Evolutionary conservation across 2,329 filamentous ascomycete species (phyloP).

Genomic region (Neonectria coccinea): DNA sequence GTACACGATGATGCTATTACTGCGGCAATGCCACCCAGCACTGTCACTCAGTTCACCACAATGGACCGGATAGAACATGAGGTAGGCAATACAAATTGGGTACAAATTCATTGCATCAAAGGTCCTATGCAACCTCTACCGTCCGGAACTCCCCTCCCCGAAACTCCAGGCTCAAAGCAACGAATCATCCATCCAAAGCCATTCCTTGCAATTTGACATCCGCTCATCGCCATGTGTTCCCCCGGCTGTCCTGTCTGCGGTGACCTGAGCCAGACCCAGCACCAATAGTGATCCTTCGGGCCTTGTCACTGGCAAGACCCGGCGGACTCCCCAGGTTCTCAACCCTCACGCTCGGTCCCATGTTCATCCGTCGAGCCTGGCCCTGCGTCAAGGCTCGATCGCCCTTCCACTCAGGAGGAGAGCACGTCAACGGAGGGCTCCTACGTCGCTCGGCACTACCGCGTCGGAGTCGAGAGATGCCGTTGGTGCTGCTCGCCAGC

Average conservation of each 20-base stretch:
- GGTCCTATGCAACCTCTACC: constrained; percentile 14
- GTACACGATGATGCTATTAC: too few relatives aligned
- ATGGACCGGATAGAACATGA: not conserved
- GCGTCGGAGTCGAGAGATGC: constrained; percentile 66
- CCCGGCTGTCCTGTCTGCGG: constrained; percentile 48
- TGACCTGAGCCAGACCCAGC: constrained; percentile 45
- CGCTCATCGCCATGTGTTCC: constrained; percentile 47
- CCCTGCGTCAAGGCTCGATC: constrained; percentile 62
- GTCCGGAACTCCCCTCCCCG: constrained; percentile 17
- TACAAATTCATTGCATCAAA: constrained; percentile 22
- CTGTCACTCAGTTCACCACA: too few relatives aligned
- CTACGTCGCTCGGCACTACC: constrained; percentile 63
- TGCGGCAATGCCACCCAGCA: too few relatives aligned
- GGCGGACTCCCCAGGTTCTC: constrained; percentile 46
- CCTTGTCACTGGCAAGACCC: constrained; percentile 41
- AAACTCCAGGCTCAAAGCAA: constrained; percentile 41
- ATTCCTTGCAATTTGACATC: constrained; percentile 31
- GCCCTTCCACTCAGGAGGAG: constrained; percentile 56
- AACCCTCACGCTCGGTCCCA: constrained; percentile 56
- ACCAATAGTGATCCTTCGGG: constrained; percentile 55
- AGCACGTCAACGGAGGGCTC: constrained; percentile 66
- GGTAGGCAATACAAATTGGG: constrained; percentile 8
- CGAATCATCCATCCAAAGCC: constrained; percentile 39
- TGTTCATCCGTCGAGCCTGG: constrained; percentile 69
- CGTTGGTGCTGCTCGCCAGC: constrained; percentile 64